Base-by-base conservation (phyloP, 2,329 filamentous ascomycete species). In the Trichoderma simmonsii region DNA sequence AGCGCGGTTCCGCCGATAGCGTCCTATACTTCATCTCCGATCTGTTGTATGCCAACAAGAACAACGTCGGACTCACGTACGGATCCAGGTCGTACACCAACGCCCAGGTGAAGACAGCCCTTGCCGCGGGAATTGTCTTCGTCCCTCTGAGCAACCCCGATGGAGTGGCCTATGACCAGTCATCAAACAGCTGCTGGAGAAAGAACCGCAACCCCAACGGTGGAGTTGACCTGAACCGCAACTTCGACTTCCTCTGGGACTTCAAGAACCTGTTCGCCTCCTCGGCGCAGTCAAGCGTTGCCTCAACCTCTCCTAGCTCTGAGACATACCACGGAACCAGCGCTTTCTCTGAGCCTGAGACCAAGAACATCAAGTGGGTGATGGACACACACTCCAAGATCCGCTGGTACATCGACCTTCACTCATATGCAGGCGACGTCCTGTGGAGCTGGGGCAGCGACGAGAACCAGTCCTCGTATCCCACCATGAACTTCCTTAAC, bases 401-500 rank as follows among this genome's bases (percentile, higher is more conserved):
- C 60, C 82, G 85, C 32, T 90, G 87, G 87, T 88, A 88, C 77
- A 79, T 89, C 72, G 88, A 90, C 74, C 81, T 90, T 59, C 88
- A 90, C 81, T 88, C 87, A 1, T 86, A 82, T 32, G 81, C 83
- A 0, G 86, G 85, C 3, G 73, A 84, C 36, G 80, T 90, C 21
- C 79, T 90, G 15, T 89, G 89, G 78, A 83, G 81, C 70, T 90
- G 87, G 87, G 87, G 88, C 26, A 85, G 87, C 73, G 87, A 89
- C 74, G 82, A 85, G 61, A 80, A 85, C 71, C 87, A 89, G 78
- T 80, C 79, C 66, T 81, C 78, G 0, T 81, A 83, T 60, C 76
- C 83, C 0, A 74, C 74, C 63, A 85, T 86, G 82, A 89, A 84
- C 79, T 88, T 89, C 78, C 76, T 81, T 30, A 89, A 89, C 81